A percentile compares a stretch with the other conserved stretches of the same genome.
Conservation (phyloP, 768 basidiomycete genomes). For the Suillus bovinus region DNA sequence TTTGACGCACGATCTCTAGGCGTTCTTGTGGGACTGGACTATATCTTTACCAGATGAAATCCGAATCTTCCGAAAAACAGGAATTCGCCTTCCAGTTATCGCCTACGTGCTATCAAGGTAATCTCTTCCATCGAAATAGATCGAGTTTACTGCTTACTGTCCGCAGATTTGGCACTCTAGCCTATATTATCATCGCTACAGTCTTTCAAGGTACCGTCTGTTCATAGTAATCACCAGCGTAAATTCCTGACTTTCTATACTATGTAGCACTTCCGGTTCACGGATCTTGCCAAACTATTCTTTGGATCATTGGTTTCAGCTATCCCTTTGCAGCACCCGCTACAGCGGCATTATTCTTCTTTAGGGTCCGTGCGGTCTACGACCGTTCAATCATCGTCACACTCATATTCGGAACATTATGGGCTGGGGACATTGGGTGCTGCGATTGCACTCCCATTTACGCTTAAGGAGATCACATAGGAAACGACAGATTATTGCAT, state of each 20-base stretch:
- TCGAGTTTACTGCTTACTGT: neutral
- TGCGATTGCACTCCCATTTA: conserved; percentile 27
- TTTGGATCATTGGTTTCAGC: conserved; percentile 21
- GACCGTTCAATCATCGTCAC: conserved; percentile 20
- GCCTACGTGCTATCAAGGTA: conserved; percentile 37
- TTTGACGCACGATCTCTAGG: conserved; percentile 15
- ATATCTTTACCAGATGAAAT: conserved; percentile 29
- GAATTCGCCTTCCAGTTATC: conserved; percentile 21
- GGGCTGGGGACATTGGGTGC: conserved; percentile 30
- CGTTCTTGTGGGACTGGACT: conserved; percentile 35
- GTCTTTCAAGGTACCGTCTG: conserved; percentile 26
- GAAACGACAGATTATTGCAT: conserved; percentile 36
- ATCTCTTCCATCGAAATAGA: neutral
- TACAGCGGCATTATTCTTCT: conserved; percentile 35
- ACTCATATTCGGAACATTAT: conserved; percentile 28
- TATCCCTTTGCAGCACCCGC: conserved; percentile 24
- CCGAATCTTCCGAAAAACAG: conserved; percentile 20
- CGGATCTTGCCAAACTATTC: conserved; percentile 23
- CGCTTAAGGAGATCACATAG: conserved; percentile 25
- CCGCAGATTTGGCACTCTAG: conserved; percentile 10
- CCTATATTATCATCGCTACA: conserved; percentile 22
- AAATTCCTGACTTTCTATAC: neutral
- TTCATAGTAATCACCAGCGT: neutral
- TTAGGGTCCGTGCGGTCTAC: conserved; percentile 36
- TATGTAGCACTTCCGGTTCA: conserved; percentile 15